Evolutionary conservation across 2,329 filamentous ascomycete species (phyloP).

Genomic region (Exophiala calicioides): DNA sequence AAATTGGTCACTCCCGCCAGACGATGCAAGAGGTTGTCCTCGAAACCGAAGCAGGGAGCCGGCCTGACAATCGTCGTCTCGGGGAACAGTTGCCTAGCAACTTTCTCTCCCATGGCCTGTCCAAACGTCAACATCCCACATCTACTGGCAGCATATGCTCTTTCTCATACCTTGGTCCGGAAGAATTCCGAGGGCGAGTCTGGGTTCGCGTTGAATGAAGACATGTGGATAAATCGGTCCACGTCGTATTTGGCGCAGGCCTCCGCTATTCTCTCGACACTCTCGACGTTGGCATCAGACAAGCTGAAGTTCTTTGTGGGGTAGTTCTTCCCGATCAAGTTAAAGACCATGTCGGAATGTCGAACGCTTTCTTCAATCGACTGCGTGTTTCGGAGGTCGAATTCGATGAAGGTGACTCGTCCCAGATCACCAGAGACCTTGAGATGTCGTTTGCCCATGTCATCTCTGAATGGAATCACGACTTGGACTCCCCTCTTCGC

Average conservation of each 20-base stretch:
- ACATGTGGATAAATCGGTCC: conserved; percentile 94
- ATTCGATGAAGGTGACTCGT: conserved; percentile 87
- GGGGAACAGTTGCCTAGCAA: conserved; percentile 85
- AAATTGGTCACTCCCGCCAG: conserved; percentile 79
- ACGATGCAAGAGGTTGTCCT: conserved; percentile 86
- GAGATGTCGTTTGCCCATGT: conserved; percentile 96
- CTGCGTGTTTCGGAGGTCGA: conserved; percentile 87
- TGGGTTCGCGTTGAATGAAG: conserved; percentile 83
- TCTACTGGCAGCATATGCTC: conserved; percentile 17
- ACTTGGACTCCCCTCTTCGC: conserved; percentile 93
- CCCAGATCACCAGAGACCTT: conserved; percentile 96
- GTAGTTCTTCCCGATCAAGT: conserved; percentile 90
- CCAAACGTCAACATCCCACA: conserved; percentile 8
- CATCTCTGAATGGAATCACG: conserved; percentile 89
- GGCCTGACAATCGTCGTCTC: conserved; percentile 97
- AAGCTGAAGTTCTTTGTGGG: conserved; percentile 97
- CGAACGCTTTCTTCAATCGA: conserved; percentile 96
- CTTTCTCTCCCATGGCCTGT: conserved; percentile 74
- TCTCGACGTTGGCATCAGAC: conserved; percentile 90
- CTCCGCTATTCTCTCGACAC: conserved; percentile 86
- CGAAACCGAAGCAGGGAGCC: conserved; percentile 90
- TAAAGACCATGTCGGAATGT: conserved; percentile 97
- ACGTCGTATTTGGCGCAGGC: conserved; percentile 97
- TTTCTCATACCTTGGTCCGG: conserved; percentile 69
- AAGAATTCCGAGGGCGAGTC: conserved; percentile 87